These are phyloP conservation scores for Harrya chromipes DNA, from an alignment of 768 basidiomycete species.

Conservation along the genomic window DNA sequence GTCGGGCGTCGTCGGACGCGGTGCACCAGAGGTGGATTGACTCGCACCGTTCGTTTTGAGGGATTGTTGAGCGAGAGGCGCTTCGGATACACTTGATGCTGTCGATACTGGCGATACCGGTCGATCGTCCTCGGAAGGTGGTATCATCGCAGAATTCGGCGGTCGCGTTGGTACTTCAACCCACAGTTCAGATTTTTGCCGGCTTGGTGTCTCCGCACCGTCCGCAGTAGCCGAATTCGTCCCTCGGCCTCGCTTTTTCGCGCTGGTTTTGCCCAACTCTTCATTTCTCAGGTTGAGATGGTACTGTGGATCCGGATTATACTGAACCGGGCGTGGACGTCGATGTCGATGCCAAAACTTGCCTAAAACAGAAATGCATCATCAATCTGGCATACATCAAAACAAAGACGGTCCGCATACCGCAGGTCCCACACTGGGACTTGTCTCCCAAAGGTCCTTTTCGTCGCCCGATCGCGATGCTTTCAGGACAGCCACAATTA, in stretches of 20 bases:
- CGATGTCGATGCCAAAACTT: conserved; percentile 90
- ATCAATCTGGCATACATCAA: conserved; percentile 5
- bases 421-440: conserved; percentile 89
- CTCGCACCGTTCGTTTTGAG: conserved; percentile 53
- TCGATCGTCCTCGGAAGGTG: conserved; percentile 46
- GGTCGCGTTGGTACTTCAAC: conserved; percentile 35
- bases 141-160: conserved; percentile 27
- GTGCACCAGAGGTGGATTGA: conserved; percentile 17
- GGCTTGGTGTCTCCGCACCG: conserved; percentile 55
- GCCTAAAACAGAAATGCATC: conserved; percentile 41
- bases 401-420: conserved; percentile 43
- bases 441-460: conserved; percentile 91
- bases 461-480: conserved; percentile 77
- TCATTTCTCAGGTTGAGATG: conserved; percentile 60
- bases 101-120: conserved; percentile 69
- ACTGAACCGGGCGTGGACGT: conserved; percentile 75
- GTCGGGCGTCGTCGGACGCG: conserved; percentile 24
- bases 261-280: conserved; percentile 50
- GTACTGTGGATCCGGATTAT: conserved; percentile 70
- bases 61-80: conserved; percentile 66
- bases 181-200: conserved; percentile 36
- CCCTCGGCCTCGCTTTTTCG: conserved; percentile 47
- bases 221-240: conserved; percentile 25
- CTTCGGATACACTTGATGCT: conserved; percentile 69
- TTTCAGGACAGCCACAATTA: conserved; percentile 90